Conservation (phyloP, 805 yeast genomes). For the Ogataea degrootiae region DNA sequence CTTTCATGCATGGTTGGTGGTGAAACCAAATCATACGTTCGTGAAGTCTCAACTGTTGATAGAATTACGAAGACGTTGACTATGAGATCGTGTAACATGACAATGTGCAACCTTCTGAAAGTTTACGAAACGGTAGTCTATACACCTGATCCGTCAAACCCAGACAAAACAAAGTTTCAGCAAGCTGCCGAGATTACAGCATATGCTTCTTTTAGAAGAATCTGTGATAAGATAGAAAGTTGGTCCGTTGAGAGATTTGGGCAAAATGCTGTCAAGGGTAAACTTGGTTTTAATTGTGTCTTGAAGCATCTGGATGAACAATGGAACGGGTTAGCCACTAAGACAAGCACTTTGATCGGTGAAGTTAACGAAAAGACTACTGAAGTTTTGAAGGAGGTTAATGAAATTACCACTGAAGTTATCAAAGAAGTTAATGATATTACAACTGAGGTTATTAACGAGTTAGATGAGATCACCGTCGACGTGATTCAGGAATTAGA, state of each 20-base stretch:
- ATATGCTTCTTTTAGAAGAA: conserved; percentile 59
- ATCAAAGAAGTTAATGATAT: conserved; percentile 17
- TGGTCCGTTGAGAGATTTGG: conserved; percentile 88
- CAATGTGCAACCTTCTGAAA: conserved; percentile 67
- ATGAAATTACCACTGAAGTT: conserved; percentile 16
- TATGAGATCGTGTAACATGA: conserved; percentile 82
- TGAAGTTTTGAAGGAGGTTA: conserved; percentile 23
- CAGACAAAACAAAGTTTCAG: conserved; percentile 54
- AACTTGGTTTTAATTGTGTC: conserved; percentile 79
- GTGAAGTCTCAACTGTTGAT: conserved; percentile 87
- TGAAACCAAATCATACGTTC: conserved; percentile 66
- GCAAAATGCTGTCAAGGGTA: conserved; percentile 82
- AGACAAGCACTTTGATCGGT: conserved; percentile 18
- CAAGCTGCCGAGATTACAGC: conserved; percentile 92
- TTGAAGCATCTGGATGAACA: conserved; percentile 45
- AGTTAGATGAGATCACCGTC: conserved; percentile 13
- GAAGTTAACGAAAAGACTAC: conserved; percentile 24
- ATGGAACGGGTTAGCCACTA: conserved; percentile 23
- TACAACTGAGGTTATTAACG: conserved; percentile 14
- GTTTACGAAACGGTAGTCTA: conserved; percentile 89
- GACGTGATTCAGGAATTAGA: conserved; percentile 12
- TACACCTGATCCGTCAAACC: conserved; percentile 57
- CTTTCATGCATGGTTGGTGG: conserved; percentile 68
- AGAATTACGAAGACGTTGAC: conserved; percentile 56
- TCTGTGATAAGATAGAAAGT: conserved; percentile 83